Evolutionary conservation across 495 filamentous ascomycete species (phyloP), one percentile per base, ranked within the genome.

Genomic region (Neurospora sp.): DNA sequence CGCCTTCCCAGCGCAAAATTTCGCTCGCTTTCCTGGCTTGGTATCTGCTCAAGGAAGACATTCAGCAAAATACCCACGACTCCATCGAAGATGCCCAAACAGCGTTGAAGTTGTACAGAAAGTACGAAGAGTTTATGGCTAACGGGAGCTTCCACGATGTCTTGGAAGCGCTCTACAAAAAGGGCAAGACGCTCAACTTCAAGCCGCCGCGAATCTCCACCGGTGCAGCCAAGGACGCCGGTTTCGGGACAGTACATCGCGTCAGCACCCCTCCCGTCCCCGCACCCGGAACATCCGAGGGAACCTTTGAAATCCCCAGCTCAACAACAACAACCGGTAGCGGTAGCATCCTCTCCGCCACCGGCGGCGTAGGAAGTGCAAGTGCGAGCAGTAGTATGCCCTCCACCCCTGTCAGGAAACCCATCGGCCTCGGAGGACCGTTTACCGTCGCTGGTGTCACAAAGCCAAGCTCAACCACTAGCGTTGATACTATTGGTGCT

Each of bases 11-110:
- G 72, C 91, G 96, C 27, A 93, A 93, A 77, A 87, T 99, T 1
- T 92, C 90, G 61, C 87, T 99, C 7, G 90, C 93, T 38, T 97
- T 97, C 79, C 84, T 99, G 10, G 93, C 95, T 6, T 94, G 92
- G 89, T 88, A 89, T 31, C 84, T 99, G 9, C 89, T 99, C 37
- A 92, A 92, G 75, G 93, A 97, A 79, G 90, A 92, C 73, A 97
- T 99, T 73, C 96, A 99, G 82, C 87, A 90, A 72, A 90, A 91
- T 70, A 93, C 89, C 10, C 96, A 99, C 78, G 96, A 99, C 79
- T 92, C 89, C 0, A 94, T 98, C 72, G 96, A 98, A 79, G 96
- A 99, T 77, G 94, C 96, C 7, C 86, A 90, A 27, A 96, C 95
- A 69, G 95, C 96, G 8, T 85, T 98, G 20, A 91, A 91, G 77